Evolutionary conservation across 78 protist species (phyloP).

Genomic region (Emiliania huxleyi): DNA sequence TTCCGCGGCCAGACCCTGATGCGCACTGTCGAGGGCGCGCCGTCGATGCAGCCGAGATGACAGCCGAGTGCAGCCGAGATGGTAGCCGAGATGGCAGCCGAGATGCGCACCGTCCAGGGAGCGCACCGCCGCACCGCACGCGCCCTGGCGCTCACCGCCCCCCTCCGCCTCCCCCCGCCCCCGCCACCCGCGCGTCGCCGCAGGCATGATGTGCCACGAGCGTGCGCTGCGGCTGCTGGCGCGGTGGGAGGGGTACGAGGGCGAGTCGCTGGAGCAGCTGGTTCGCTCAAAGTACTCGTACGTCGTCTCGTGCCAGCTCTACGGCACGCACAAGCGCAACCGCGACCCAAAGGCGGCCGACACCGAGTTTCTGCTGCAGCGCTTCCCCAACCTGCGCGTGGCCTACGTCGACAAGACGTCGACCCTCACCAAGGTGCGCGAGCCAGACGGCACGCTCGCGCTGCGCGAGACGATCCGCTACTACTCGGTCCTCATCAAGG

Average conservation of each 20-base stretch:
- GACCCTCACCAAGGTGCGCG: not conserved
- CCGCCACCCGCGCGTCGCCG: too few species aligned
- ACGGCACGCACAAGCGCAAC: not conserved
- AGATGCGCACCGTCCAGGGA: too few species aligned
- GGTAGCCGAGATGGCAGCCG: too few species aligned
- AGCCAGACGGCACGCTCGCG: not conserved
- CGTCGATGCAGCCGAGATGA: too few species aligned
- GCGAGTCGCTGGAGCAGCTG: not conserved
- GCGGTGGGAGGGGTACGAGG: not conserved
- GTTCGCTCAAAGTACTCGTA: not conserved
- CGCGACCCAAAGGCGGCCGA: conserved; percentile 36
- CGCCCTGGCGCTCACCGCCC: too few species aligned
- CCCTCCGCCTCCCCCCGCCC: too few species aligned
- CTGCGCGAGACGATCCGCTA: not conserved
- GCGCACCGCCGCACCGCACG: too few species aligned
- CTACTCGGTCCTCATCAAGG: not conserved
- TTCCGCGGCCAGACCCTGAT: conserved; percentile 39
- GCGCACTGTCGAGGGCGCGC: conserved; percentile 40
- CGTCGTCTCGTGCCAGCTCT: conserved; percentile 38
- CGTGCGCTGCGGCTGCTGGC: conserved; percentile 20
- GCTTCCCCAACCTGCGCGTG: conserved; percentile 35
- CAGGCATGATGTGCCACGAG: conserved; percentile 28
- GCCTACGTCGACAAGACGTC: conserved; percentile 39
- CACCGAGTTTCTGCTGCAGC: conserved; percentile 8
- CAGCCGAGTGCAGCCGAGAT: too few species aligned